Base-by-base conservation (phyloP, 2,329 filamentous ascomycete species). In the Trichoderma oligosporum region DNA sequence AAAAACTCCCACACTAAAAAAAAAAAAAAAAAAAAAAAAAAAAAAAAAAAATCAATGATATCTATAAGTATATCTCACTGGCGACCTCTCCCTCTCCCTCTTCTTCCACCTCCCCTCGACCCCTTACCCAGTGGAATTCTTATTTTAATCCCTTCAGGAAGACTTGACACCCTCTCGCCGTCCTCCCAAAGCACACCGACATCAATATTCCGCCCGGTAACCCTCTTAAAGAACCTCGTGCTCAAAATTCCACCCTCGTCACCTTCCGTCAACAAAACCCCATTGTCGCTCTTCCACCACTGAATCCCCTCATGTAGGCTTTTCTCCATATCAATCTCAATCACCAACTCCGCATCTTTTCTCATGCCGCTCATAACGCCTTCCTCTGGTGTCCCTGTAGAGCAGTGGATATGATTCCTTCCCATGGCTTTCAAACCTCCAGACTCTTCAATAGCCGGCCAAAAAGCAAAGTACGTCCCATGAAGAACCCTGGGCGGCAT, bases 401-500 rank as follows among this genome's bases (percentile, higher is more conserved):
- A 89, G 69, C 94, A 96, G 73, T 99, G 94, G 25, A 97, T 87
- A 67, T 97, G 93, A 61, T 88, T 95, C 54, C 94, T 75, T 0
- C 78, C 79, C 94, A 97, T 97, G 58, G 80, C 81, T 64, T 83
- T 85, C 58, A 99, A 74, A 0, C 93, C 92, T 4, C 92, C 92
- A 0, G 82, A 78, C n/a, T 79, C 78, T 9, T 91, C 71, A 60
- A 99, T 97, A 9, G 78, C 67, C 0, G 81, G 75, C 87, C 91
- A 97, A 18, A 88, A 87, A 12, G 82, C 82, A 65, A 92, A 89
- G 68, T 91, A 96, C 0, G 93, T 97, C 35, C 94, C 93, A 73
- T 97, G 92, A 2, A 97, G 83, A 3, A 91, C 89, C 0, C 80
- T 77, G 0, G 77, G 67, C 0, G 90, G 90, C 1, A 92, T 65